phyloP scores from a whole-genome alignment of 305 asterid genomes.

The Rubia peregrina region DNA sequence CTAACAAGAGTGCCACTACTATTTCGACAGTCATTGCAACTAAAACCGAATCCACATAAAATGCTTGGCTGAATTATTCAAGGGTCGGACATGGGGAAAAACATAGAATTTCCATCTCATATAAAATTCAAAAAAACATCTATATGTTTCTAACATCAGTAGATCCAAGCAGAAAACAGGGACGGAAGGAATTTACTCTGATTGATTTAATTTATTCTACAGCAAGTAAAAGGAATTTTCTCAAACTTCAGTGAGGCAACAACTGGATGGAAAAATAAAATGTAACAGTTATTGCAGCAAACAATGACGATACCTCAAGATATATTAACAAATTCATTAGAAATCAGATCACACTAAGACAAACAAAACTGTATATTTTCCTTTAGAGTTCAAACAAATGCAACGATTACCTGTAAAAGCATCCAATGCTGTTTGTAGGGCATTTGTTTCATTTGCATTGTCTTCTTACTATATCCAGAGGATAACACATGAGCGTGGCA shows the following conservation, averaged over 20 bases:
- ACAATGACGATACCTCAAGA: background rate
- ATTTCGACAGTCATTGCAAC: slow-evolving; percentile 89
- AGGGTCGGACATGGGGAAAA: background rate
- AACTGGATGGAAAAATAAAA: background rate
- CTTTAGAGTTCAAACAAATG: background rate
- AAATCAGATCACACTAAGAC: background rate
- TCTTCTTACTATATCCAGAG: slow-evolving; percentile 82
- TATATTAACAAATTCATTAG: background rate
- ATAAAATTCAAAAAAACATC: background rate
- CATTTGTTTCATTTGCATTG: slow-evolving; percentile 94
- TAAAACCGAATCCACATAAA: slow-evolving; percentile 14
- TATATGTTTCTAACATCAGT: slow-evolving; percentile 25
- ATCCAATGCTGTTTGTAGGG: slow-evolving; percentile 70
- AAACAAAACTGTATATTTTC: background rate
- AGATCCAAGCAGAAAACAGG: slow-evolving; percentile 78
- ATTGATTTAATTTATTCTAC: no score
- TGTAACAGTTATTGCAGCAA: background rate
- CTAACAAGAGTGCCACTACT: slow-evolving; percentile 55
- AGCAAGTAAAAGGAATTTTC: no score
- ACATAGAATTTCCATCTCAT: background rate
- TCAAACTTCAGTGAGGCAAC: no score
- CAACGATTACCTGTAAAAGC: slow-evolving; percentile 56
- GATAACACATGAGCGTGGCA: slow-evolving; percentile 84
- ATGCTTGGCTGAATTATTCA: no score
- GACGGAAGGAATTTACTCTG: no score